Base-by-base conservation (phyloP, 805 yeast genomes). In the Starmerella khaoyaiensis region DNA sequence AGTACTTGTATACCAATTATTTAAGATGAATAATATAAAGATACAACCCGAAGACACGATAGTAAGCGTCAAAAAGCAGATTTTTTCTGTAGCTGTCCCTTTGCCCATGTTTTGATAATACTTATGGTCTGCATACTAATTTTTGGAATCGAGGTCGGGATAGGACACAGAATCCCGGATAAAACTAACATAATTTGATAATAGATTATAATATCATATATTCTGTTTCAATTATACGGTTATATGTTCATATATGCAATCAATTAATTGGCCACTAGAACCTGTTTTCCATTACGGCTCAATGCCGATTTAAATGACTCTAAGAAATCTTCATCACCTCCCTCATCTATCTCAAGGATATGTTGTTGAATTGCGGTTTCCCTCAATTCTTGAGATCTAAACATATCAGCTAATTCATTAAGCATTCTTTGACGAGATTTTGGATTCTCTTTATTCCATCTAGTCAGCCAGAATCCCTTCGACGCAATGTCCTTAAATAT, bases 401-500 rank as follows among this genome's bases (percentile, higher is more conserved):
- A 77, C 47, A 78, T 60, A 32, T 70, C 61, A 29, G 78, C 62
- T 28, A 83, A 62, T 23, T 64, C 70, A 6, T 60, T 45, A 21
- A 80, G 63, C n/a, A 77, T 69, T 3, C 63, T 61, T 28, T 65
- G 63, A 55, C 79, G 79, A 23, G 66, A 63, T 22, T 66, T 65
- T 3, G 90, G 87, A 48, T 78, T 60, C 36, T 62, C 57, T 41
- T 69, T 67, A 35, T 71, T 65, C 63, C 74, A 74, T 30, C 64
- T 73, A 10, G 55, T 50, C 22, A 50, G 75, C 99, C 99, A 90
- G 63, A 80, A 90, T 0, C 99, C 99, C 21, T 75, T 71, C 36
- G 84, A 74, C 5, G 79, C 74, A 39, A 90, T 60, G 53, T 86
- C 79, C 59, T 87, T 90, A 67, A 90, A 90, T 46, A 90, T 86